Conservation (phyloP, 208 protist genomes). For the Leishmania arabica region DNA sequence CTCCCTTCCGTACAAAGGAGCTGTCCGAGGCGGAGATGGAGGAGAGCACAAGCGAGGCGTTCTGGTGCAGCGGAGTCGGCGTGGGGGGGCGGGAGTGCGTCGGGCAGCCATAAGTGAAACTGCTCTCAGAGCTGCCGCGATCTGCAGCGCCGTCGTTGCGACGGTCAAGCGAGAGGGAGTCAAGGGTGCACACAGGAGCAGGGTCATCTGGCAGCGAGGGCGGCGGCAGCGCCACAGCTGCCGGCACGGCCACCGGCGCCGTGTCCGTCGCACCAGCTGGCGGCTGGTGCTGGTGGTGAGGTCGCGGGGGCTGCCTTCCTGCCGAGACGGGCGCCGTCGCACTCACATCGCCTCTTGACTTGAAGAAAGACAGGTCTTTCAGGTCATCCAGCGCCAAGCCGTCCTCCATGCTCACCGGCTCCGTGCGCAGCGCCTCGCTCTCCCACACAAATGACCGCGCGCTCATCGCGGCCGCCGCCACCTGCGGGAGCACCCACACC, state of each 20-base stretch:
- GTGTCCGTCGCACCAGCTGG: neutral
- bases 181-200: neutral
- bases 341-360: neutral
- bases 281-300: neutral
- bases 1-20: constrained; percentile 31
- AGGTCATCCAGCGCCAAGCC: constrained; percentile 5
- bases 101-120: neutral
- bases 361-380: constrained; percentile 35
- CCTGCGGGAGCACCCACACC: constrained; percentile 49
- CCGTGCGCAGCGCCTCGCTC: constrained; percentile 54
- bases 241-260: neutral
- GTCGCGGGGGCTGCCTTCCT: neutral
- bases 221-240: neutral
- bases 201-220: neutral
- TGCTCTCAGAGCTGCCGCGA: too few species aligned
- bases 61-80: constrained; percentile 4
- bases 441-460: constrained; percentile 71
- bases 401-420: constrained; percentile 27
- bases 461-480: constrained; percentile 40
- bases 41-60: constrained; percentile 40
- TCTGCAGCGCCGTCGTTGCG: neutral
- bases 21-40: constrained; percentile 46
- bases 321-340: neutral
- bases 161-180: neutral
- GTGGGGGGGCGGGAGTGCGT: constrained; percentile 1